Evolutionary conservation across 345 rosid species (phyloP), one percentile per base, ranked within the genome.

Genomic region (Brassica incana): DNA sequence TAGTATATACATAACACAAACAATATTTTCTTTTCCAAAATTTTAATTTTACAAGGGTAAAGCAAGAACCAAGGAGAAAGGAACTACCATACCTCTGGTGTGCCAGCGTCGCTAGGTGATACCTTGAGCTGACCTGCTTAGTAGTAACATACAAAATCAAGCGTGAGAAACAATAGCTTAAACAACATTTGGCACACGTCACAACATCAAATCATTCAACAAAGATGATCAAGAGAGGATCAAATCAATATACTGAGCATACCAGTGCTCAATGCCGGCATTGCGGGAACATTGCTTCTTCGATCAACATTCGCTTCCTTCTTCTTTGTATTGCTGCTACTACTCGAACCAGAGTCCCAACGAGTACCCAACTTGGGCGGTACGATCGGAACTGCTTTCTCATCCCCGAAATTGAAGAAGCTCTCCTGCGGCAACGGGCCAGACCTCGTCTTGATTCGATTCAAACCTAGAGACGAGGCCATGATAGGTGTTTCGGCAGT

Each of bases 391-490:
- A 84, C 30, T 65, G 84, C 88, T 23, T 84, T 83, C 43, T 88
- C 94, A 8, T 85, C 88, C 38, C 82, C 78, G 52, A 88, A 89
- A 73, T 86, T 77, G 10, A 86, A 92, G 45, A 87, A 90, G 58
- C 85, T 88, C 79, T 94, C 97, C 77, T 86, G 89, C 4, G 95
- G 93, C 89, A 91, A 83, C 2, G 97, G 95, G 6, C 91, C 91
- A 0, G 97, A 92, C 73, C 97, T 81, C 35, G 98, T 94, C 85
- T 92, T 94, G 48, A 88, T 92, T 81, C 84, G 85, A 63, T 90
- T 90, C 73, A 94, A 74, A 29, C 94, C 96, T 32, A 94, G 75
- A 8, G 94, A 90, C 58, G 58, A 52, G 8, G 58, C 58, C 2
- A 52, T 18, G 58, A 52, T 52, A 52, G 58, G 58, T 40, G 66